Evolutionary conservation across 495 filamentous ascomycete species (phyloP), one percentile per base, ranked within the genome.

Genomic region (Xylaria grammica): DNA sequence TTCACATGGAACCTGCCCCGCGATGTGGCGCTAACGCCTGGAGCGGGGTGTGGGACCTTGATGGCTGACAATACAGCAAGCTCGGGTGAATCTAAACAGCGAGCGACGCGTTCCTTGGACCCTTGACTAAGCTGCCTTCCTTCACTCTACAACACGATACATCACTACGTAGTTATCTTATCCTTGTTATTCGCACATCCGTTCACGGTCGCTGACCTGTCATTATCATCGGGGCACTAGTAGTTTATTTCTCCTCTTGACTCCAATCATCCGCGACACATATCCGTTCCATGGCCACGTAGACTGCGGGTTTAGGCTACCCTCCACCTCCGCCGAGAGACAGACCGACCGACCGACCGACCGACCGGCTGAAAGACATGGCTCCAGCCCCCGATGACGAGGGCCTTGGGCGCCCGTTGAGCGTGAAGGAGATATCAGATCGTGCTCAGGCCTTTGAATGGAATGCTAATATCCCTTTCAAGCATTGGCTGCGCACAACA

Each of bases 401-500:
- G 11, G 62, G 52, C 40, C 42, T 26, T 3, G 64, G 51, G 26
- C 76, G 75, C 59, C 91, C 94, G 15, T 81, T 93, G 76, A 92
- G 81, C 59, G 83, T 91, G 34, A 86, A 88, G 62, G 87, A 91
- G 67, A 89, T 98, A 52, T 83, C 86, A 19, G 80, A 83, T 11
- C 85, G 84, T 54, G 94, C 94, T 2, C 78, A 86, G 63, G 82
- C 89, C 24, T 97, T 92, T 71, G 86, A 92, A 30, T 99, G 91
- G 82, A 90, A 91, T 74, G 83, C 85, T 4, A 73, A 79, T 1
- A 88, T 97, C 54, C 83, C 87, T 9, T 79, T 97, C 34, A 86
- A 86, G 69, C 88, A 88, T 68, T 99, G 94, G 93, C 77, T 94
- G 34, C 85, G 92, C 26, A 91, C 93, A 3, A 90, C 92, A 10